A percentile compares a stretch with the other conserved stretches of the same genome.
Conservation (phyloP, 2,329 filamentous ascomycete species). For the Aspergillus texensis region DNA sequence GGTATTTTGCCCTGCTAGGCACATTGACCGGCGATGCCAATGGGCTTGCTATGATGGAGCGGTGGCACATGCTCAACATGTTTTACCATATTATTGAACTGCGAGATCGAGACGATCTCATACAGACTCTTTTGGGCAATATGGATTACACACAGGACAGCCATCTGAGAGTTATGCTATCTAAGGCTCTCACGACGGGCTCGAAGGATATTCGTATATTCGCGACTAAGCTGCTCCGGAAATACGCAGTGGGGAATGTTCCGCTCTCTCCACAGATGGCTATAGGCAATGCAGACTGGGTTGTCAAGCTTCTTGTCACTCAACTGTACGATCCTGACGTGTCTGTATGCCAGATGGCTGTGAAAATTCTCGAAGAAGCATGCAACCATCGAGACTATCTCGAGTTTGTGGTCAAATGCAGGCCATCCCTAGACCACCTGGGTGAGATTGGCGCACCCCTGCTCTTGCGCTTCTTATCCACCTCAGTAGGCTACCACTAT, state of each 20-base stretch:
- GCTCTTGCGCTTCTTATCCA: constrained; percentile 88
- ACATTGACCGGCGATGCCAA: constrained; percentile 79
- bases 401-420: constrained; percentile 95
- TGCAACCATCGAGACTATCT: constrained; percentile 90
- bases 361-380: constrained; percentile 96
- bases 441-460: constrained; percentile 95
- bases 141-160: constrained; percentile 90
- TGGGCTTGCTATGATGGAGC: constrained; percentile 85
- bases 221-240: constrained; percentile 81
- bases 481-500: constrained; percentile 96
- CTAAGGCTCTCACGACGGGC: constrained; percentile 88
- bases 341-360: constrained; percentile 91
- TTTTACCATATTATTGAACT: constrained; percentile 97
- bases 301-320: constrained; percentile 93
- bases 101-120: constrained; percentile 85
- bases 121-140: constrained; percentile 83
- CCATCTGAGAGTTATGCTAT: constrained; percentile 88
- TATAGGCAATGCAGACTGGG: constrained; percentile 82
- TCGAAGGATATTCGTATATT: constrained; percentile 90
- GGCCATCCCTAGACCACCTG: constrained; percentile 89
- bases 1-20: constrained; percentile 92
- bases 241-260: constrained; percentile 71
- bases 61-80: constrained; percentile 99
- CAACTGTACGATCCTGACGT: constrained; percentile 97
- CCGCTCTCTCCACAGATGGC: constrained; percentile 38